Evolutionary conservation across 257 asterid species (phyloP), one percentile per base, ranked within the genome.

Genomic region (Plectranthus barbatus): DNA sequence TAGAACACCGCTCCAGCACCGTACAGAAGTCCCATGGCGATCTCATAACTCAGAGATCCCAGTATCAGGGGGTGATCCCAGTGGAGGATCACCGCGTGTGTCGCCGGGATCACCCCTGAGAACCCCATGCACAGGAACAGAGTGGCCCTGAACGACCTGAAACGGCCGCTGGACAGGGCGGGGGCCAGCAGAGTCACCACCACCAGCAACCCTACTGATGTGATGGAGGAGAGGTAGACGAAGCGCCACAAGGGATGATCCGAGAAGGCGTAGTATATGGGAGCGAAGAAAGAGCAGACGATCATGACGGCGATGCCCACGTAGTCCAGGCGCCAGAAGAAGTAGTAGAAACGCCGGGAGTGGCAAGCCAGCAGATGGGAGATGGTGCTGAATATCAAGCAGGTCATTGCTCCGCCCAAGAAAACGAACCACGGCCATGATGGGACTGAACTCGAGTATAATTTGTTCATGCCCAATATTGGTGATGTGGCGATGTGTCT

Each of bases 321-420:
- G 24, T 92, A 89, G 77, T 92, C 98, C 17, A 92, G 86, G 56
- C 97, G 88, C 98, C 98, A 92, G 79, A 88, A 89, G 84, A 92
- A 83, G 77, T 44, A 72, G 76, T 76, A 79, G 79, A 73, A 92
- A n/a, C 80, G 84, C 24, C 44, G 74, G 26, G 98, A 92, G 64
- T 86, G 98, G 81, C 98, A 92, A 36, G 97, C 85, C 54, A 92
- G 83, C 48, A 88, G 84, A 63, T 92, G 98, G 75, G 97, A 86
- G 4, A 83, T 41, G 0, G 95, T 74, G 77, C 98, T 92, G 54
- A 76, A 82, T n/a, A 86, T 66, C 55, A 92, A 64, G 58, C 98
- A 92, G 21, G 80, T 11, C 89, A 86, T 92, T 8, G 97, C 92
- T n/a, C 98, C 98, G 15, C 51, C 80, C 18, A 92, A 69, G 88